These are phyloP conservation scores for Gossypium armourianum DNA, from an alignment of 441 rosid genomes.

Conservation along the genomic window DNA sequence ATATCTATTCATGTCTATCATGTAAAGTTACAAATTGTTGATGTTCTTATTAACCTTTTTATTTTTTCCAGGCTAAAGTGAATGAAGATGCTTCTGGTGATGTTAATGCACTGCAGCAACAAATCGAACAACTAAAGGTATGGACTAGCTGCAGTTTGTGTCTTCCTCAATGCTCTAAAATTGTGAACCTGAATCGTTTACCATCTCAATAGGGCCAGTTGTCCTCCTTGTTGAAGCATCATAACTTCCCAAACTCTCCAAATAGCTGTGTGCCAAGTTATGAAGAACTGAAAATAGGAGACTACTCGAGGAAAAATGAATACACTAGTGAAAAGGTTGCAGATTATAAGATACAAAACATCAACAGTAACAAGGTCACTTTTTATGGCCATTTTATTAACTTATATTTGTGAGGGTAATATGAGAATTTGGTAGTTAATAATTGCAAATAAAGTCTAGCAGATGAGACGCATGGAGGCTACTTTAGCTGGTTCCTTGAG, in stretches of 20 bases:
- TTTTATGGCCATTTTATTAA: conserved; percentile 18
- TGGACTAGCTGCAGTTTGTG: conserved; percentile 4
- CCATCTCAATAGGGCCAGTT: conserved; percentile 50
- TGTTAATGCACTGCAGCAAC: conserved; percentile 63
- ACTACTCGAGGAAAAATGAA: conserved; percentile 22
- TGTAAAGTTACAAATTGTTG: conserved; percentile 8
- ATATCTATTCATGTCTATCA: not conserved
- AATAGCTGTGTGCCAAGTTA: conserved; percentile 26
- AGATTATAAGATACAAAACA: conserved; percentile 24
- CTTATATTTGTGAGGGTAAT: conserved; percentile 12
- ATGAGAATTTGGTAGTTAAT: not conserved
- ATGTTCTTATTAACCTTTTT: conserved; percentile 15
- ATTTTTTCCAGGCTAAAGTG: conserved; percentile 60
- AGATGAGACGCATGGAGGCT: conserved; percentile 35
- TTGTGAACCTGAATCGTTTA: conserved; percentile 19
- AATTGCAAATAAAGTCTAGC: conserved; percentile 21
- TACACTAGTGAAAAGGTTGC: conserved; percentile 24
- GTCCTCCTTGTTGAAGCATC: conserved; percentile 48
- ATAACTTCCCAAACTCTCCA: conserved; percentile 31
- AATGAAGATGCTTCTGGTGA: conserved; percentile 95
- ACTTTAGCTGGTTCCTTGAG: conserved; percentile 47
- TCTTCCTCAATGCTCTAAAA: conserved; percentile 11
- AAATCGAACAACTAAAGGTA: conserved; percentile 75
- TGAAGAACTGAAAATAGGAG: conserved; percentile 30
- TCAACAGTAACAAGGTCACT: conserved; percentile 38